Base-by-base conservation (phyloP, 768 basidiomycete genomes). In the Suillus alpinus region DNA sequence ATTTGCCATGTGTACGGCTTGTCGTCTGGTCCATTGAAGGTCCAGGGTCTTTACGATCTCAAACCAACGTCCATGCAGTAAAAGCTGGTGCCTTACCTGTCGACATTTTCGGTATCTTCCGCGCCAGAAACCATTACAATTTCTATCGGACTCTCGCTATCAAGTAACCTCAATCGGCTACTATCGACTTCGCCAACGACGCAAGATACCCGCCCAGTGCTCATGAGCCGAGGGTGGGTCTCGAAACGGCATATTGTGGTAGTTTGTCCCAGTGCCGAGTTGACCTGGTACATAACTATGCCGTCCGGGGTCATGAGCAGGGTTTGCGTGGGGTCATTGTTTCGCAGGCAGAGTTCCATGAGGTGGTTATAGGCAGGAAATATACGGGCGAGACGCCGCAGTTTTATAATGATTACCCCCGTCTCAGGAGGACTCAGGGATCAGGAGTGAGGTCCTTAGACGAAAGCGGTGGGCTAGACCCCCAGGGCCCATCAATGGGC, bases 281-380 rank as follows among this genome's bases (percentile, higher is more conserved):
- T 61, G 26, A 77, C 73, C 31, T 73, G 65, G 61, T 73, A 80
- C 29, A 73, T 67, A 4, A 71, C 68, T 49, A 68, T 65, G 9
- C 76, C 77, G 31, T 75, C 72, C 6, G 68, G 67, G 8, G 76
- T 68, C 9, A 75, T 65, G 57, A 79, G 70, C 16, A 74, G 59
- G 3, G 78, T 78, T 31, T 74, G 63, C 4, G 64, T 68, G 9
- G 78, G 75, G 64, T 79, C 77, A 65, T 80, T 80, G 62, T 79
- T 13, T 18, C 59, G 55, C 34, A 60, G 23, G 57, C 56, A 60
- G 7, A 60, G 50, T 58, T 59, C 58, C 58, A 59, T 59, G 26
- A 34, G 23, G 5, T 39, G 20, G 8, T 55, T 39, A 29, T 39
- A 26, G 26, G 16, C 6, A 26, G 16, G 16, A 55, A 10, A 55